Evolutionary conservation across 345 rosid genomes (phyloP).

Genomic region (Euclidium syriacum): DNA sequence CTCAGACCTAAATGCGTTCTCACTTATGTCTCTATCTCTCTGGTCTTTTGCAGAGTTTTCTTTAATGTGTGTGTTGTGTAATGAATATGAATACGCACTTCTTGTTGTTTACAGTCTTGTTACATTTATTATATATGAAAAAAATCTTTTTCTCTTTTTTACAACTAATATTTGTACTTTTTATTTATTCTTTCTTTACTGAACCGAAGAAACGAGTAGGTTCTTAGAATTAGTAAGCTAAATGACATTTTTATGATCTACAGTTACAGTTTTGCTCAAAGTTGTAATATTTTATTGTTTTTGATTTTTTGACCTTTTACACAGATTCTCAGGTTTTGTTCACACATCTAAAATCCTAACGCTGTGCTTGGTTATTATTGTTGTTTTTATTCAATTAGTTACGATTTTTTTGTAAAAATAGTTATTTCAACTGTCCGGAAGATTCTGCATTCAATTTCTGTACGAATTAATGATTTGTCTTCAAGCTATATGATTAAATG

Average conservation of each 20-base stretch:
- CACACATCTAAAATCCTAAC: background rate
- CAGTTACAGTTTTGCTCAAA: slow-evolving; percentile 4
- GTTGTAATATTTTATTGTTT: background rate
- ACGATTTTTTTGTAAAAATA: background rate
- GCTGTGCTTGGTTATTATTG: slow-evolving; percentile 16
- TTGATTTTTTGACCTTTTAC: background rate
- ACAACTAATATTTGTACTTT: slow-evolving; percentile 21
- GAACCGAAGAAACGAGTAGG: slow-evolving; percentile 19
- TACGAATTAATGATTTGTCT: slow-evolving; percentile 19
- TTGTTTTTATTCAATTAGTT: background rate
- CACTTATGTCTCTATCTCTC: slow-evolving; percentile 24
- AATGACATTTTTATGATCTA: slow-evolving; percentile 10
- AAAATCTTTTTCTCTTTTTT: background rate
- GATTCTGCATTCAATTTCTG: slow-evolving; percentile 25
- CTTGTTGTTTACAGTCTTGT: slow-evolving; percentile 22
- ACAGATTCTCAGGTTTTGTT: background rate
- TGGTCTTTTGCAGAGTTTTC: slow-evolving; percentile 21
- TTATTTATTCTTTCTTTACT: slow-evolving; percentile 17
- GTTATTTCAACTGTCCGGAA: slow-evolving; percentile 8
- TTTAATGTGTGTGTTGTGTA: slow-evolving; percentile 15
- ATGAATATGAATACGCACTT: slow-evolving; percentile 23
- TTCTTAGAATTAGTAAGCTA: slow-evolving; percentile 18
- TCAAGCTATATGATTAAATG: slow-evolving; percentile 6
- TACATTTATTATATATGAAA: slow-evolving; percentile 24
- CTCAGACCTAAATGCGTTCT: slow-evolving; percentile 28